Base-by-base conservation (phyloP, 1,284 basidiomycete species). In the Pseudozyma tsukubaensis region DNA sequence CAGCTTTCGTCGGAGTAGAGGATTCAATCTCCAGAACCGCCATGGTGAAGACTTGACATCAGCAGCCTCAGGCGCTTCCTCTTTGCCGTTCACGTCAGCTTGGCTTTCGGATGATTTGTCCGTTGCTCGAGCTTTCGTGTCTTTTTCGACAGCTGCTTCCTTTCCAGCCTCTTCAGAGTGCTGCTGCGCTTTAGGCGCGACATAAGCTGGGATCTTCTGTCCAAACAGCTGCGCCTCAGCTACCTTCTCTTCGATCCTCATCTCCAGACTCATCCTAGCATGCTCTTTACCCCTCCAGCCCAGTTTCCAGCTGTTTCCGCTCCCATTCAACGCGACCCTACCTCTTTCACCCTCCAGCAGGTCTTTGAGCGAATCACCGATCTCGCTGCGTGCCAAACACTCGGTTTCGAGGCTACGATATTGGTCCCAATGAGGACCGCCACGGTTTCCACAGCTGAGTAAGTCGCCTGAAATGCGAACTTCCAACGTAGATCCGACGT, bases 1-100 rank as follows among this genome's bases (percentile, higher is more conserved):
- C 35, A 88, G 78, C 43, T 85, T 83, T 37, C 87, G 79, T 18
- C 71, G 68, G 18, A 72, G 55, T 1, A 84, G 64, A 19, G 76
- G 69, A 9, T 65, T 71, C 34, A 78, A 65, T 19, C 60, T 55
- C 81, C 83, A 83, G 59, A 84, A 83, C 12, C 53, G 40, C 75
- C 75, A 80, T 1, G 78, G 77, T 0, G 58, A 64, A 39, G 50
- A 18, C 40, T 52, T 52, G 21, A 29, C 48, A n/a, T 24, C 60
- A 19, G 18, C n/a, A 6, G 36, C 24, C 24, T 61, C 37, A n/a
- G n/a, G n/a, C n/a, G n/a, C n/a, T n/a, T n/a, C n/a, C n/a, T n/a
- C n/a, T n/a, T n/a, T n/a, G n/a, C n/a, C n/a, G n/a, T n/a, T n/a
- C n/a, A n/a, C n/a, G n/a, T n/a, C n/a, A 13, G 34, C 43, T 13